phyloP scores from a whole-genome alignment of 2,329 filamentous ascomycete species.

The Mycocentrospora acerina region DNA sequence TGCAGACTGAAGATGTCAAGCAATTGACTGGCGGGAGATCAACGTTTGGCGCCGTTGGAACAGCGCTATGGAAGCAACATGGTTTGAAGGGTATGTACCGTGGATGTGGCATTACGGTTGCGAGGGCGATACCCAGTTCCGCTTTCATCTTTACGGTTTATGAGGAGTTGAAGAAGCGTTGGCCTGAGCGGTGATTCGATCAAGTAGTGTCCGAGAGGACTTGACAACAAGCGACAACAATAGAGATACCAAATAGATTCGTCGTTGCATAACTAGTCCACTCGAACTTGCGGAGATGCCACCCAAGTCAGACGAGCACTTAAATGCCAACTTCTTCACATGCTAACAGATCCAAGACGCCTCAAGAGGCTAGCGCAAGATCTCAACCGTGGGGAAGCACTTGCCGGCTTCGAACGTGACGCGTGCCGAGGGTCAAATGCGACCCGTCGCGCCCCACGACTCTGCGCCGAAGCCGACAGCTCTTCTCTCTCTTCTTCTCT shows the following conservation, averaged over 20 bases:
- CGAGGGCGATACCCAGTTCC: conserved; percentile 88
- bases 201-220: conserved; percentile 3
- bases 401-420: conserved; percentile 34
- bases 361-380: conserved; percentile 18
- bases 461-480: conserved; percentile 15
- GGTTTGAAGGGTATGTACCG: conserved; percentile 86
- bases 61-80: conserved; percentile 75
- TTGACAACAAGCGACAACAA: background rate
- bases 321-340: conserved; percentile 22
- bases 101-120: conserved; percentile 90
- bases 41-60: conserved; percentile 72
- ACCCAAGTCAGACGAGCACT: conserved; percentile 16
- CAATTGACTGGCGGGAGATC: conserved; percentile 54
- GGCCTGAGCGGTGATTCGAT: conserved; percentile 23
- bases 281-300: too few species aligned
- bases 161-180: conserved; percentile 70
- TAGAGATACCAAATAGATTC: conserved; percentile 13
- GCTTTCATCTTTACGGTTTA: conserved; percentile 97
- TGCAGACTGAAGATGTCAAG: conserved; percentile 82
- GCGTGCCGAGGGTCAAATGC: conserved; percentile 39
- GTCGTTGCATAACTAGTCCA: too few species aligned
- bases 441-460: conserved; percentile 16
- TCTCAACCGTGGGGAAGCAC: conserved; percentile 33
- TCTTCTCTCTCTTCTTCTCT: conserved; percentile 7
- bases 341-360: conserved; percentile 20